Conservation (phyloP, 140 eudicot species). For the Oenanthe javanica region DNA sequence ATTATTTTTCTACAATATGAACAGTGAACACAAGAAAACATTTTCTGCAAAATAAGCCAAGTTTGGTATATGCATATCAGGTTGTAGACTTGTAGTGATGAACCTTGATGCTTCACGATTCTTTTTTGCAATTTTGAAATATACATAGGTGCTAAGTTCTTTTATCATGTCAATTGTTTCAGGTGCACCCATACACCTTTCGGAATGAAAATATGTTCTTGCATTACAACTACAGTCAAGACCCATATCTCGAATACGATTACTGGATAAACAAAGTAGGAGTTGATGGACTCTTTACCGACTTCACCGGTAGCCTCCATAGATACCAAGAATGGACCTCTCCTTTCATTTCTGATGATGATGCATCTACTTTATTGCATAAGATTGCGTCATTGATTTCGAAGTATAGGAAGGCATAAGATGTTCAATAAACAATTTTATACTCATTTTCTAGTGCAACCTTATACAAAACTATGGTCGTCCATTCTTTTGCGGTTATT, state of each 20-base stretch:
- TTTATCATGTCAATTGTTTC: conserved; percentile 15
- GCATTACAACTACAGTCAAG: conserved; percentile 78
- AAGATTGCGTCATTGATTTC: conserved; percentile 50
- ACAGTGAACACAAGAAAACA: background rate
- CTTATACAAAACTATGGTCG: background rate
- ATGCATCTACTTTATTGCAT: conserved; percentile 33
- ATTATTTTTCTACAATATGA: background rate
- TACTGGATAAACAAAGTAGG: conserved; percentile 83
- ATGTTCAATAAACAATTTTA: background rate
- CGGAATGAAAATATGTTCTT: conserved; percentile 69
- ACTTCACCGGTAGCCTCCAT: conserved; percentile 83
- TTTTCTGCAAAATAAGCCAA: background rate
- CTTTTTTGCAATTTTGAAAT: background rate
- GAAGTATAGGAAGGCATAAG: conserved; percentile 12
- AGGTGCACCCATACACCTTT: conserved; percentile 88
- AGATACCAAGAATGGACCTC: conserved; percentile 76
- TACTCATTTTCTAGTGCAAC: background rate
- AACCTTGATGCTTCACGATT: background rate
- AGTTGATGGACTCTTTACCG: conserved; percentile 86
- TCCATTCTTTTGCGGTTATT: background rate
- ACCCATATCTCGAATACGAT: conserved; percentile 73
- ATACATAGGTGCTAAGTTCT: background rate
- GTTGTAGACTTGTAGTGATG: background rate
- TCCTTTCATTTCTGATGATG: conserved; percentile 31
- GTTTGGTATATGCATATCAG: background rate